Conservation (phyloP, 2,329 filamentous ascomycete genomes). For the Arthroderma sp. region DNA sequence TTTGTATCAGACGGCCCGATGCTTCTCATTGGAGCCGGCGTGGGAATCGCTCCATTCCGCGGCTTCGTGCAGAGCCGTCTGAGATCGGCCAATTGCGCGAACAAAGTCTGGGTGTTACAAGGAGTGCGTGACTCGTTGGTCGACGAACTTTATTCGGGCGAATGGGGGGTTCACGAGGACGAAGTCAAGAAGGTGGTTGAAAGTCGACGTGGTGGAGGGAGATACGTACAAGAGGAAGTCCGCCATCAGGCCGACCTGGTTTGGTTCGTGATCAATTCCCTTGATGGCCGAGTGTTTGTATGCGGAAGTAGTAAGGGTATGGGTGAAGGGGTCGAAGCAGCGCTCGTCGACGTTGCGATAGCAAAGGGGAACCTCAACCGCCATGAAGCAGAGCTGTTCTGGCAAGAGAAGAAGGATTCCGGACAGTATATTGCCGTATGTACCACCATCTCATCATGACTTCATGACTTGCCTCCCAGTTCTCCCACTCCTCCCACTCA, state of each 20-base stretch:
- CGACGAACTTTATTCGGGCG: conserved; percentile 91
- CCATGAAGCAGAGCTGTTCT: conserved; percentile 75
- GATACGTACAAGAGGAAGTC: conserved; percentile 95
- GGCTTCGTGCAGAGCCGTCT: conserved; percentile 91
- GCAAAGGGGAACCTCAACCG: conserved; percentile 74
- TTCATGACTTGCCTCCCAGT: not conserved
- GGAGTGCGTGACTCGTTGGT: conserved; percentile 86
- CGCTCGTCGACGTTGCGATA: conserved; percentile 83
- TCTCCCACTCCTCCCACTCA: too few relatives aligned
- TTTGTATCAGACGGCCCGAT: conserved; percentile 92
- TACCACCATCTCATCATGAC: conserved; percentile 4
- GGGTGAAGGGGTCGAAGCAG: conserved; percentile 88
- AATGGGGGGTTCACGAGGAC: conserved; percentile 87
- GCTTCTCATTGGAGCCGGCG: conserved; percentile 91
- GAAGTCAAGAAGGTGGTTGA: conserved; percentile 74
- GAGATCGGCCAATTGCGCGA: conserved; percentile 88
- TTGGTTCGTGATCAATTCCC: conserved; percentile 90
- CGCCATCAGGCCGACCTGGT: conserved; percentile 84
- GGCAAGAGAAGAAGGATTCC: conserved; percentile 79
- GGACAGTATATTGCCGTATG: conserved; percentile 83
- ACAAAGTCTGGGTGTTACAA: conserved; percentile 96
- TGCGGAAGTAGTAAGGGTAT: conserved; percentile 92
- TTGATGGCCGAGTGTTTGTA: conserved; percentile 94
- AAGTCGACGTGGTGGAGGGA: conserved; percentile 61
- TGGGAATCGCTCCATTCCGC: conserved; percentile 93